Evolutionary conservation across 495 filamentous ascomycete genomes (phyloP).

Genomic region (Hypoxylon lienhwacheense): DNA sequence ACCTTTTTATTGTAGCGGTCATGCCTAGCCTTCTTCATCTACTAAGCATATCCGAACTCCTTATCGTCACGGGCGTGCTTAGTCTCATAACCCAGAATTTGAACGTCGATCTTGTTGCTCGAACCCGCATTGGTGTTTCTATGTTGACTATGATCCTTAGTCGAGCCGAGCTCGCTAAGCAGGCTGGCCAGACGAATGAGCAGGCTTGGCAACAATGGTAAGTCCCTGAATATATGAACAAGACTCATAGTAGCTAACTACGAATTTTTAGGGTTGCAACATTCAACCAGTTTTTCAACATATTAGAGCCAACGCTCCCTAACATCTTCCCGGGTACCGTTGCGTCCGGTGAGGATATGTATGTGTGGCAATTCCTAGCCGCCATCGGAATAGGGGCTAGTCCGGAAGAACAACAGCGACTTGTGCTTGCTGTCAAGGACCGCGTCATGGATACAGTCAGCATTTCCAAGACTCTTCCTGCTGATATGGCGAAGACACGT

Average conservation of each 20-base stretch:
- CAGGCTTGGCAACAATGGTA: slow-evolving; percentile 83
- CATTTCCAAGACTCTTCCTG: slow-evolving; percentile 83
- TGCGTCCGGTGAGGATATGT: slow-evolving; percentile 81
- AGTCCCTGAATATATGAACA: slow-evolving; percentile 23
- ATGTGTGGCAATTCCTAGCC: slow-evolving; percentile 97
- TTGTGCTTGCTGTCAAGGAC: slow-evolving; percentile 96
- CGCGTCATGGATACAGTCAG: slow-evolving; percentile 94
- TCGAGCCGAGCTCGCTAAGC: slow-evolving; percentile 89
- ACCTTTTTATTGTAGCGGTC: slow-evolving; percentile 82
- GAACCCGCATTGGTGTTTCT: slow-evolving; percentile 80
- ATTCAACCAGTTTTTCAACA: slow-evolving; percentile 85
- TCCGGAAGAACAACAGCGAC: slow-evolving; percentile 87
- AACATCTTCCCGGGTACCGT: slow-evolving; percentile 85
- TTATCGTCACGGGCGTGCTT: slow-evolving; percentile 85
- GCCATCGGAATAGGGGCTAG: slow-evolving; percentile 89
- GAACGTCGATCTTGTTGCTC: slow-evolving; percentile 75
- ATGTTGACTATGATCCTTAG: slow-evolving; percentile 95
- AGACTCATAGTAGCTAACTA: slow-evolving; percentile 13
- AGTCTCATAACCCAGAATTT: slow-evolving; percentile 80
- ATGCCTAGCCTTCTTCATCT: slow-evolving; percentile 88
- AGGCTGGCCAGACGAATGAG: slow-evolving; percentile 67
- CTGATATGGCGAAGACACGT: slow-evolving; percentile 76
- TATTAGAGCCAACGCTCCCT: slow-evolving; percentile 76
- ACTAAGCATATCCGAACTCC: slow-evolving; percentile 85
- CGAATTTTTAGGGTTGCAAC: slow-evolving; percentile 55